Evolutionary conservation across 179 eudicot genomes (phyloP).

Genomic region (Patellifolia procumbens): DNA sequence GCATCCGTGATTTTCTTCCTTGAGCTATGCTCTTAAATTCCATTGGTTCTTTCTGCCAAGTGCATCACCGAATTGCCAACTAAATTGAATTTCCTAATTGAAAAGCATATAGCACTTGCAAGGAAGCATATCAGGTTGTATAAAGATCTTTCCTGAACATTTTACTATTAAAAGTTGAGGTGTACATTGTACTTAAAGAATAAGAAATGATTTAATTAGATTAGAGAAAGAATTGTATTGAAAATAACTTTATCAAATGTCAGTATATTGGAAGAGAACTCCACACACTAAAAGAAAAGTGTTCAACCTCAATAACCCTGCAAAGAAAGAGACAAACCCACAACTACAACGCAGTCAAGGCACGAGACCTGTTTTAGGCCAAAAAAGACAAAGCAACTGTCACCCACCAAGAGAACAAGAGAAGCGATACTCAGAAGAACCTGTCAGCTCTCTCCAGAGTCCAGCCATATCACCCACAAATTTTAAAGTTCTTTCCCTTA

Average conservation of each 20-base stretch:
- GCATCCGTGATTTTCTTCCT: no score
- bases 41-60: no score
- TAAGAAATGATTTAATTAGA: no score
- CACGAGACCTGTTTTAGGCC: not conserved
- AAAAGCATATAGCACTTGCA: no score
- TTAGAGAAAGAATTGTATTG: not conserved
- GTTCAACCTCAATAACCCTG: not conserved
- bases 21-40: no score
- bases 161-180: not conserved
- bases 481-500: no score
- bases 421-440: not conserved
- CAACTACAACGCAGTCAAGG: not conserved
- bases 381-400: not conserved
- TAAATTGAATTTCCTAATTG: no score
- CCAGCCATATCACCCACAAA: no score
- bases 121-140: no score
- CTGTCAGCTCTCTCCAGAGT: no score
- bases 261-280: not conserved
- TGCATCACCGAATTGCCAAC: no score
- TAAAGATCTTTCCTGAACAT: not conserved
- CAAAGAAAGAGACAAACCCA: no score
- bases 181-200: not conserved
- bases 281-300: not conserved
- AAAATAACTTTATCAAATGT: not conserved
- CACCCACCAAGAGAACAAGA: not conserved